These are phyloP conservation scores for Phytopythium cucurbitacearum DNA, from an alignment of 352 stramenopile genomes.

Conservation along the genomic window DNA sequence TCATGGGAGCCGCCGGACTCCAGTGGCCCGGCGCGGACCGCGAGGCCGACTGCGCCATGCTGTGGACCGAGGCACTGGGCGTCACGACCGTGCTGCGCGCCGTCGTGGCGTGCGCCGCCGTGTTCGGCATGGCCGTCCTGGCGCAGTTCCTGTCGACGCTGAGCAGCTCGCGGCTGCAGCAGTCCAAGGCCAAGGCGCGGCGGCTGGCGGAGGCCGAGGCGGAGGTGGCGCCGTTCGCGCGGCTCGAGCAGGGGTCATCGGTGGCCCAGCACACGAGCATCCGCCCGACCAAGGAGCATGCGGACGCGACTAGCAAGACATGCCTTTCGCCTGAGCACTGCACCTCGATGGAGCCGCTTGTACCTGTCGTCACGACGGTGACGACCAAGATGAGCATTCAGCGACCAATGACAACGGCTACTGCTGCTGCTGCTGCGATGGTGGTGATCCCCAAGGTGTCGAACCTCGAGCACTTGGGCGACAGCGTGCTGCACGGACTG, in stretches of 20 bases:
- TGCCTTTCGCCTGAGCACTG: conserved; percentile 2
- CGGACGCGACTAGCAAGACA: no score
- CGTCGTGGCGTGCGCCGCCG: conserved; percentile 31
- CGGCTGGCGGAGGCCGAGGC: neutral
- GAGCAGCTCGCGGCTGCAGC: conserved; percentile 38
- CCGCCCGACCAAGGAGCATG: neutral
- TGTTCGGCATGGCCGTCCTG: conserved; percentile 53
- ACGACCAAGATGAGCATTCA: conserved; percentile 5
- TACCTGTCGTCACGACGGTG: conserved; percentile 12
- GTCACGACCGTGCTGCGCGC: conserved; percentile 44
- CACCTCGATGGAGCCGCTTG: conserved; percentile 7
- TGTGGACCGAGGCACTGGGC: conserved; percentile 51
- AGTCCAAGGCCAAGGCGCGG: conserved; percentile 35
- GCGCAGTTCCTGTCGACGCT: conserved; percentile 53
- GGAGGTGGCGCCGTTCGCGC: neutral
- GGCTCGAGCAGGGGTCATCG: conserved; percentile 5
- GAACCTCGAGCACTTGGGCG: conserved; percentile 49
- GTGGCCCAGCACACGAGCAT: conserved; percentile 13
- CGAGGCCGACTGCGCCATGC: conserved; percentile 56
- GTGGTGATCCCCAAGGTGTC: conserved; percentile 25
- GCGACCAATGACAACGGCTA: neutral
- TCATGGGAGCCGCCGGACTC: conserved; percentile 59
- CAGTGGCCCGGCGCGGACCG: conserved; percentile 38
- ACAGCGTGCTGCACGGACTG: conserved; percentile 57
- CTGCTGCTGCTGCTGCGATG: neutral